Evolutionary conservation across 106 monocot genomes (phyloP).

Genomic region (Allium cepa): DNA sequence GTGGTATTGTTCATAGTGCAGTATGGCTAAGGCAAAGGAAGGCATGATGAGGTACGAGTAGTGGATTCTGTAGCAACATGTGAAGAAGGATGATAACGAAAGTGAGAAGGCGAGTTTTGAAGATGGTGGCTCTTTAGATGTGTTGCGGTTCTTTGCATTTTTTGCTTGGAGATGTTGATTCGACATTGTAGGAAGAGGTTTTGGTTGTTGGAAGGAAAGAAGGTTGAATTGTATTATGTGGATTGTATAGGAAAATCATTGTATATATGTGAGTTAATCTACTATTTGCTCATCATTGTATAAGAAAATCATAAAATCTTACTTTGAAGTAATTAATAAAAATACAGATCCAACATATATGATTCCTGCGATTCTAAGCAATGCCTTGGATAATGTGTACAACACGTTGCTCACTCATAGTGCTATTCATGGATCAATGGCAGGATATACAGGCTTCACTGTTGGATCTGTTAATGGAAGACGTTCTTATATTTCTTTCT

Average conservation of each 20-base stretch:
- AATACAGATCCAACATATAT: too few species aligned
- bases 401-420: too few species aligned
- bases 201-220: neutral
- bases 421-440: slow-evolving; percentile 49
- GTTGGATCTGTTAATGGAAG: slow-evolving; percentile 36
- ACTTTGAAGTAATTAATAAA: too few species aligned
- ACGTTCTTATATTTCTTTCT: slow-evolving; percentile 34
- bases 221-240: neutral
- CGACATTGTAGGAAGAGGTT: slow-evolving; percentile 25
- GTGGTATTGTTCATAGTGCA: slow-evolving; percentile 58
- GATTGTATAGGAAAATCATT: too few species aligned
- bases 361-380: too few species aligned
- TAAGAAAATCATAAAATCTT: too few species aligned
- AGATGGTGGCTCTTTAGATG: slow-evolving; percentile 21
- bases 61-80: slow-evolving; percentile 30
- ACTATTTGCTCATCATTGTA: too few species aligned
- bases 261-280: too few species aligned
- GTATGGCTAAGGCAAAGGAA: slow-evolving; percentile 32
- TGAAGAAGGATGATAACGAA: slow-evolving; percentile 16
- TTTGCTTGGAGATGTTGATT: slow-evolving; percentile 37
- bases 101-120: neutral
- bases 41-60: slow-evolving; percentile 57
- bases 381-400: too few species aligned
- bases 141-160: neutral
- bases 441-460: slow-evolving; percentile 42